Evolutionary conservation across 2,329 filamentous ascomycete species (phyloP), one percentile per base, ranked within the genome.

Genomic region (Scorias spongiosa): DNA sequence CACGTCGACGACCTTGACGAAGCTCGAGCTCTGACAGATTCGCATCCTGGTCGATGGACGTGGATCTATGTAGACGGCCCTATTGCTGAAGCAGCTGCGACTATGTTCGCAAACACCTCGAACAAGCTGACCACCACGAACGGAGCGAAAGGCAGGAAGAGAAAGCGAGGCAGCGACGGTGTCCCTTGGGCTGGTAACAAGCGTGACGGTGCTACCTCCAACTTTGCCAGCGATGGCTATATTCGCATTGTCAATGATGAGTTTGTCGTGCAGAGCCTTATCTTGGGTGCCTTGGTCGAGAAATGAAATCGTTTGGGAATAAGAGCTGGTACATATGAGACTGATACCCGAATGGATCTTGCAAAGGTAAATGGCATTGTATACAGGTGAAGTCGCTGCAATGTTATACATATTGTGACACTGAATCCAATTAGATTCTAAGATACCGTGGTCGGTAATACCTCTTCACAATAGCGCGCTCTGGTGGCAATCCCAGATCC

Each of bases 251-350:
- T 93, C 42, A 81, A 80, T 44, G 81, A 93, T 59, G 89, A 96
- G 63, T 78, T 89, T 57, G 78, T 96, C 17, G 80, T 93, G 44
- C 89, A 98, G 68, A 95, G 87, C 61, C 67, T 96, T 46, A 95
- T 98, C 49, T 61, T 94, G 42, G 89, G 88, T 1, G 76, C 78
- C 48, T 64, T 95, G 52, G 75, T 87, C 42, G 80, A 84, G 15
- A 58, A 46, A 52, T 36, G 32, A 12, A 36, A 36, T 15, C 4
- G 3, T 4, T 26, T 26, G 20, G 20, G 7, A 26, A 26, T 3
- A 4, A 7, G 20, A 26, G 20, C 7, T 7, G 20, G 3, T 3
- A 26, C 3, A 26, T 26, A 26, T 4, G 20, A 26, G 20, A 26
- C 20, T 26, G 20, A 26, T 26, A 26, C 20, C 20, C 20, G 4